Percentiles rank a stretch among this genome's conserved stretches.
phyloP scores from a whole-genome alignment of 257 asterid species.

The Coffea eugenioides region DNA sequence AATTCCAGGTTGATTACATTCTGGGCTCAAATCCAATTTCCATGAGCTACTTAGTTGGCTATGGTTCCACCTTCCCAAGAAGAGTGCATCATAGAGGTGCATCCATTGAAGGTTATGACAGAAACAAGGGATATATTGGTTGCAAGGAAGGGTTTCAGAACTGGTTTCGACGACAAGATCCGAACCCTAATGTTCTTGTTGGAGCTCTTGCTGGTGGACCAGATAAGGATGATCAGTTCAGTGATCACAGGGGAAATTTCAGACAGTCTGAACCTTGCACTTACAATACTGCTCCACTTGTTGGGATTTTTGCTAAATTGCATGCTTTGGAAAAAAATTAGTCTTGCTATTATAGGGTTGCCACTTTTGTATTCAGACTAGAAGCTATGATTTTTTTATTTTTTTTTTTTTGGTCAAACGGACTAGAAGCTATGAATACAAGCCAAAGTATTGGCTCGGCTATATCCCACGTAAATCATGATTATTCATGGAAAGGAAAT shows the following conservation, averaged over 20 bases:
- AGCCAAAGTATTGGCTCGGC: neutral
- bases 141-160: slow-evolving; percentile 69
- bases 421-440: neutral
- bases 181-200: slow-evolving; percentile 58
- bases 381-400: neutral
- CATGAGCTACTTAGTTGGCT: slow-evolving; percentile 75
- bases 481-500: neutral
- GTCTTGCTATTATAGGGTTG: neutral
- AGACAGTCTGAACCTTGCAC: slow-evolving; percentile 83
- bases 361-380: slow-evolving; percentile 27
- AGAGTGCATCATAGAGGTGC: slow-evolving; percentile 84
- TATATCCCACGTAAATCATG: neutral
- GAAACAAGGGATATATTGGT: slow-evolving; percentile 48
- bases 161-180: slow-evolving; percentile 48
- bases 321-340: slow-evolving; percentile 22
- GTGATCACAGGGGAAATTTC: slow-evolving; percentile 58
- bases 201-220: slow-evolving; percentile 90
- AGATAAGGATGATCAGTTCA: slow-evolving; percentile 41
- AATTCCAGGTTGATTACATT: slow-evolving; percentile 64
- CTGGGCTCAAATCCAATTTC: slow-evolving; percentile 74
- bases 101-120: slow-evolving; percentile 54
- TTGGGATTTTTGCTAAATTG: slow-evolving; percentile 67
- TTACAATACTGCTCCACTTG: slow-evolving; percentile 71
- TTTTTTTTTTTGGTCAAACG: no score
- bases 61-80: slow-evolving; percentile 47